phyloP scores from a whole-genome alignment of 2,329 filamentous ascomycete genomes.

The Pseudophaeomoniella oleicola region DNA sequence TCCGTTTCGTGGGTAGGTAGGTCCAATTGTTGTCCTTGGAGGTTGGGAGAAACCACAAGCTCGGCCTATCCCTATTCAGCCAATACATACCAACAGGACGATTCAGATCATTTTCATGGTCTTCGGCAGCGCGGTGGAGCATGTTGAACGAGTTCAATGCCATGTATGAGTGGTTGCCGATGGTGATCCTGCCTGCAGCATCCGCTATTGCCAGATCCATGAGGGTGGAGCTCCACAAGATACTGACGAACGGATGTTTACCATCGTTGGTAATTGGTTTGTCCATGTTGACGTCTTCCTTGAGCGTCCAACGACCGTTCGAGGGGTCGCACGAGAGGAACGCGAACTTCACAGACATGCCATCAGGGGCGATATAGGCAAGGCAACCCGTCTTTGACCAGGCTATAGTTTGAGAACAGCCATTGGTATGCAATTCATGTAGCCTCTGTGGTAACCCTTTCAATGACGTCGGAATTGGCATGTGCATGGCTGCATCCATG shows the following conservation, averaged over 20 bases:
- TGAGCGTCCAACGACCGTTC: slow-evolving; percentile 61
- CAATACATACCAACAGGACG: slow-evolving; percentile 75
- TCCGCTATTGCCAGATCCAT: slow-evolving; percentile 77
- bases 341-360: slow-evolving; percentile 54
- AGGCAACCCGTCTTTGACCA: slow-evolving; percentile 86
- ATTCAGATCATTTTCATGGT: slow-evolving; percentile 58
- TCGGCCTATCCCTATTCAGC: slow-evolving; percentile 49
- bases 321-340: slow-evolving; percentile 55
- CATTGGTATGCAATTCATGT: slow-evolving; percentile 59
- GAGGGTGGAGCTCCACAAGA: slow-evolving; percentile 66
- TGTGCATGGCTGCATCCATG: slow-evolving; percentile 7
- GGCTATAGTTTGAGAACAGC: slow-evolving; percentile 66
- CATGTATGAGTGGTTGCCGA: slow-evolving; percentile 52
- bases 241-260: slow-evolving; percentile 57
- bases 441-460: slow-evolving; percentile 59
- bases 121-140: slow-evolving; percentile 48
- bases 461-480: slow-evolving; percentile 36
- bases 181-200: slow-evolving; percentile 58
- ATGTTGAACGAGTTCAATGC: slow-evolving; percentile 58
- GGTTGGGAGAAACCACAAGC: slow-evolving; percentile 28
- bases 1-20: slow-evolving; percentile 52
- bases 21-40: slow-evolving; percentile 50
- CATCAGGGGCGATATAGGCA: slow-evolving; percentile 62
- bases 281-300: slow-evolving; percentile 50
- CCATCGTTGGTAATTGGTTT: slow-evolving; percentile 47